Conservation (phyloP, 1,139 yeast genomes). For the Blastobotrys apis region DNA sequence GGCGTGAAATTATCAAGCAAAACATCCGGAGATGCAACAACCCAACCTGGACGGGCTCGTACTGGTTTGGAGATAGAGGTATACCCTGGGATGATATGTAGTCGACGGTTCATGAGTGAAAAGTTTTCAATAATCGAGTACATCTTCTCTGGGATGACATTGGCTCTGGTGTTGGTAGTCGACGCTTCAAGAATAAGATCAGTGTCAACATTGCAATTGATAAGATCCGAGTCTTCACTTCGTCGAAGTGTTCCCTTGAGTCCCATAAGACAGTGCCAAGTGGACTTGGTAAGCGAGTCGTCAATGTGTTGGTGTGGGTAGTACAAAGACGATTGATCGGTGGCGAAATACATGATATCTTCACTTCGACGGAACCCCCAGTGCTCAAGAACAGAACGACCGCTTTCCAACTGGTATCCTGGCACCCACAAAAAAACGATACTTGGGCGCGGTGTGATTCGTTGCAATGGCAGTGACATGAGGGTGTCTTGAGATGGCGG, state of each 20-base stretch:
- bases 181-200: constrained; percentile 64
- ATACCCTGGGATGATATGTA: constrained; percentile 76
- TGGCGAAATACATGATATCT: constrained; percentile 58
- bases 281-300: constrained; percentile 27
- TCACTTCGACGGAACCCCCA: constrained; percentile 82
- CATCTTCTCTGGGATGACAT: constrained; percentile 70
- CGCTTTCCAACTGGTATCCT: constrained; percentile 51
- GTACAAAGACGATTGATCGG: constrained; percentile 37
- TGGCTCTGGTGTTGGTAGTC: constrained; percentile 22
- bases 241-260: constrained; percentile 90
- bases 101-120: constrained; percentile 70
- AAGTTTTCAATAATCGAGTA: constrained; percentile 89
- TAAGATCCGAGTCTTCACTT: constrained; percentile 74
- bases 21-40: constrained; percentile 79
- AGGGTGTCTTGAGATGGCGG: constrained; percentile 56
- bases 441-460: constrained; percentile 78
- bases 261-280: constrained; percentile 98
- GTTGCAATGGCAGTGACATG: constrained; percentile 62
- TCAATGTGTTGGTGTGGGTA: constrained; percentile 25
- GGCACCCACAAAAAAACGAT: constrained; percentile 85
- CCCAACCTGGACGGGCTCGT: constrained; percentile 83
- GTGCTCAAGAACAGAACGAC: constrained; percentile 53
- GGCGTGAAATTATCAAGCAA: constrained; percentile 65
- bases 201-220: constrained; percentile 89
- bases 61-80: constrained; percentile 46